Base-by-base conservation (phyloP, 208 protist species). In the Crithidia expoeki region DNA sequence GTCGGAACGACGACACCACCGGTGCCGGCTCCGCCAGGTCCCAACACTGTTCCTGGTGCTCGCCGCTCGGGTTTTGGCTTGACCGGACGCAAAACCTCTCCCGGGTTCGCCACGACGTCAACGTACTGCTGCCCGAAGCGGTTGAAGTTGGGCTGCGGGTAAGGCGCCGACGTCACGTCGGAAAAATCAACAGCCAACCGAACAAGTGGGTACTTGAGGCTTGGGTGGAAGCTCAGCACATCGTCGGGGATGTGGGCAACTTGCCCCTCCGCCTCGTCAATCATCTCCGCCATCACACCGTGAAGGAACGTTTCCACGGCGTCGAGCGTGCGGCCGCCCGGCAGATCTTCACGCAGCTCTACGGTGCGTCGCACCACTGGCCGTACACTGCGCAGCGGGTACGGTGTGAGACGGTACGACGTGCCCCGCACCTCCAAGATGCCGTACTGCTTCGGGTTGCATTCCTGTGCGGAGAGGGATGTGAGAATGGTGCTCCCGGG, bases 401-500 rank as follows among this genome's bases (percentile, higher is more conserved):
- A 93, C 4, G 92, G 85, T 14, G 92, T 95, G 14, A 99, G 72
- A 5, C 94, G 74, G 72, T 96, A 97, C 19, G 85, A 84, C 21
- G 84, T 84, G 25, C 82, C 83, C 0, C 89, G 80, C 11, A 97
- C 79, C 75, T 97, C 91, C 23, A 98, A 69, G 17, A 97, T 59
- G 17, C 86, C 85, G 71, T 92, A 96, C 76, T 99, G 95, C 73
- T 99, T 99, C 23, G 91, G 87, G 71, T 97, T 98, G 40, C 96
- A 88, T 76, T 99, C 98, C 55, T 94, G 94, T 33, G 89, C 88
- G 42, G 79, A 90, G 7, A 99, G 84, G 0, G 97, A 95, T 6
- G 98, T 99, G 21, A 96, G 90, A 11, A 99, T 94, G 19, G 93
- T 97, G 42, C 97, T 99, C 30, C 98, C 98, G 0, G 98, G 98